These are phyloP conservation scores for Alternaria arborescens DNA, from an alignment of 2,329 filamentous ascomycete species.

Conservation along the genomic window DNA sequence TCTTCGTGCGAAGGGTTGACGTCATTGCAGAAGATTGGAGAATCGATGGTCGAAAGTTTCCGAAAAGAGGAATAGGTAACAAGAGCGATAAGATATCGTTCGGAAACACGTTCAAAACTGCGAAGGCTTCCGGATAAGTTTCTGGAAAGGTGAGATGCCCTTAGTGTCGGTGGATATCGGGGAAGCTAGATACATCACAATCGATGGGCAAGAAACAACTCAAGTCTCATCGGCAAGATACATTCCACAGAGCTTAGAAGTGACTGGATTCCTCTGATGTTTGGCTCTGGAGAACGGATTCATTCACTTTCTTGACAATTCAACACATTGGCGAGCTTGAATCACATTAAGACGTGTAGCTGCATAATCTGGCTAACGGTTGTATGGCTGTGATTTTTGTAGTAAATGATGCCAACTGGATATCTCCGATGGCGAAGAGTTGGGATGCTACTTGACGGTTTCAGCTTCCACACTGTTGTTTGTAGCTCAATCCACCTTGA, in stretches of 20 bases:
- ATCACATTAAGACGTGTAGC: background rate
- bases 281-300: background rate
- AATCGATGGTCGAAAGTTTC: background rate
- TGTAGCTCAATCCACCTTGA: slow-evolving; percentile 83
- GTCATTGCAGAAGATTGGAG: background rate
- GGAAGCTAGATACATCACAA: background rate
- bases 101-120: background rate
- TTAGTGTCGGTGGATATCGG: background rate
- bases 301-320: background rate
- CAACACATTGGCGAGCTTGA: background rate
- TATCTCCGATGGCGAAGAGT: background rate
- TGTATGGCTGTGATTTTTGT: background rate
- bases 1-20: background rate
- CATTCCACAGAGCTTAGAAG: background rate
- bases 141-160: too few relatives aligned
- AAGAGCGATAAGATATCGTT: background rate
- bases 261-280: background rate
- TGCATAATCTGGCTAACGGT: background rate
- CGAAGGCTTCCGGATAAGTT: background rate
- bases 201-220: background rate
- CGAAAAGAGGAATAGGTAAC: background rate
- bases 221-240: background rate
- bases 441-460: background rate
- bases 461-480: background rate
- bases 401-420: background rate